These are phyloP conservation scores for Anethum foeniculum DNA, from an alignment of 140 eudicot species.

Conservation along the genomic window DNA sequence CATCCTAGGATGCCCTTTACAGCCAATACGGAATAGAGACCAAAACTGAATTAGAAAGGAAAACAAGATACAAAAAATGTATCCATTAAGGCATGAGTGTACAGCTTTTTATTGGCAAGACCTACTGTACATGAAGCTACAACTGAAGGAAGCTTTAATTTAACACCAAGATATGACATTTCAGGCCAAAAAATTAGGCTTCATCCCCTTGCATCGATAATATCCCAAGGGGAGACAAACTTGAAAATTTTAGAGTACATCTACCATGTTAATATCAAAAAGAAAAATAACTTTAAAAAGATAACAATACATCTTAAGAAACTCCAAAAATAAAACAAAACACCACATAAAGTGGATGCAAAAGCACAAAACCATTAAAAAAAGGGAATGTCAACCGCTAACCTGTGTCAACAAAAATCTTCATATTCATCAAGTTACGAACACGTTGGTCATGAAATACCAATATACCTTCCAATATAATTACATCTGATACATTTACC, in stretches of 20 bases:
- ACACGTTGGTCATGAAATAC: slow-evolving; percentile 93
- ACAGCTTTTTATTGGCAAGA: background rate
- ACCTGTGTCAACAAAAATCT: slow-evolving; percentile 98
- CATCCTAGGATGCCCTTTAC: background rate
- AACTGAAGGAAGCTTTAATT: background rate
- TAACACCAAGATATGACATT: background rate
- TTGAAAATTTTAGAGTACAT: background rate
- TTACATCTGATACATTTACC: slow-evolving; percentile 97
- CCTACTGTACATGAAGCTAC: background rate
- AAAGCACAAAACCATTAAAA: slow-evolving; percentile 2
- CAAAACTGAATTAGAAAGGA: background rate
- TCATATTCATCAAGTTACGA: slow-evolving; percentile 92
- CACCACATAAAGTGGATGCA: background rate
- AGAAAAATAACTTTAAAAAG: background rate
- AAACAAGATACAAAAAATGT: background rate
- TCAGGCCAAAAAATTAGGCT: background rate
- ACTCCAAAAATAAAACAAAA: background rate
- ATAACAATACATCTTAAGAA: background rate
- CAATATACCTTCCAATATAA: slow-evolving; percentile 92
- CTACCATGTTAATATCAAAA: background rate
- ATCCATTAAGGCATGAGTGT: background rate
- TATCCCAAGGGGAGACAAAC: background rate
- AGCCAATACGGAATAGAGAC: background rate
- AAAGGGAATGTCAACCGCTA: background rate
- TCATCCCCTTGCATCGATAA: background rate